These are phyloP conservation scores for Austroboletus novae-zelandiae DNA, from an alignment of 1,284 basidiomycete genomes.

Conservation along the genomic window DNA sequence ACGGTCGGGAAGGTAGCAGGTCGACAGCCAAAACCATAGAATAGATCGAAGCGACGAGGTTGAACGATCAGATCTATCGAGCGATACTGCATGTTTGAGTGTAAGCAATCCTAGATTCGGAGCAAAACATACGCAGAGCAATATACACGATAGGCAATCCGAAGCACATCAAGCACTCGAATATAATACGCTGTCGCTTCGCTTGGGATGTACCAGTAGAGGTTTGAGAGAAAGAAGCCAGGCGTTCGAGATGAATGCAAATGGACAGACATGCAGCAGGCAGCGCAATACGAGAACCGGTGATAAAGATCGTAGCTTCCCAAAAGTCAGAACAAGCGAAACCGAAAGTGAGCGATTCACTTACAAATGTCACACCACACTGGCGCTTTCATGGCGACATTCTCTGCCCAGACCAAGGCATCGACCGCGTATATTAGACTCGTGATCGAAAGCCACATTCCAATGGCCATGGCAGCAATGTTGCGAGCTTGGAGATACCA, in stretches of 20 bases:
- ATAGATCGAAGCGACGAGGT: slow-evolving; percentile 67
- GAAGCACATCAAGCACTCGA: slow-evolving; percentile 54
- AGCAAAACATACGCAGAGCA: slow-evolving; percentile 50
- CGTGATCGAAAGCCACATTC: slow-evolving; percentile 30
- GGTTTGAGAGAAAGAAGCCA: slow-evolving; percentile 26
- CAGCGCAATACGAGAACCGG: slow-evolving; percentile 44
- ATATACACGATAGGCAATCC: slow-evolving; percentile 55
- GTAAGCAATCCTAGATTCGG: not conserved
- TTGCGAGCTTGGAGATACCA: slow-evolving; percentile 45
- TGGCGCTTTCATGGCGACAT: slow-evolving; percentile 17
- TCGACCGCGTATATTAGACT: slow-evolving; percentile 34
- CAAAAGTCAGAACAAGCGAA: slow-evolving; percentile 2
- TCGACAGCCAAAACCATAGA: slow-evolving; percentile 61
- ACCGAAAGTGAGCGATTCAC: slow-evolving; percentile 6
- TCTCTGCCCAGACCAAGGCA: slow-evolving; percentile 29
- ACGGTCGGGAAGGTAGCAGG: slow-evolving; percentile 55
- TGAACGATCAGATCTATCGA: slow-evolving; percentile 60
- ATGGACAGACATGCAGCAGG: slow-evolving; percentile 53
- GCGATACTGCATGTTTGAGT: slow-evolving; percentile 1
- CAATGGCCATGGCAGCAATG: slow-evolving; percentile 44
- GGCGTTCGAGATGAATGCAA: slow-evolving; percentile 30
- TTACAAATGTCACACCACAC: slow-evolving; percentile 39
- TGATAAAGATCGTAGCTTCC: slow-evolving; percentile 47
- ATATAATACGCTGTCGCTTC: slow-evolving; percentile 34
- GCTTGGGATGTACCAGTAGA: slow-evolving; percentile 18